Evolutionary conservation across 169 alveolate species (phyloP).

Genomic region (Plasmodium yoelii): DNA sequence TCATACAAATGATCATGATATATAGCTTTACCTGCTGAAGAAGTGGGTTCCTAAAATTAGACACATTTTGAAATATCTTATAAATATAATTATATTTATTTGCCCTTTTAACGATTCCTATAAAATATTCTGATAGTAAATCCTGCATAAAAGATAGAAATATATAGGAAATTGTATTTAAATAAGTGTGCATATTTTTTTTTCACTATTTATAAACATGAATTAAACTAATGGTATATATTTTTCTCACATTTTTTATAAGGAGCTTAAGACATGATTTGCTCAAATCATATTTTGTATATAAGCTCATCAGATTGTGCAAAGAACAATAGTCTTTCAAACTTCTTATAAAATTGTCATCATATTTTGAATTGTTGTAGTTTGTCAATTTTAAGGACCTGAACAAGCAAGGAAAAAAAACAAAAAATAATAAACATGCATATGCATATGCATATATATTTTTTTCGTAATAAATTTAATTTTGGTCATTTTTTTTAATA

Average conservation of each 20-base stretch:
- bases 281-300: slow-evolving; percentile 20
- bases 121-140: not conserved
- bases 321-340: slow-evolving; percentile 32
- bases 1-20: too few relatives aligned
- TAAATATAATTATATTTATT: slow-evolving; percentile 52
- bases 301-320: slow-evolving; percentile 22
- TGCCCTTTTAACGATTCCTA: slow-evolving; percentile 45
- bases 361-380: slow-evolving; percentile 21
- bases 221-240: not conserved
- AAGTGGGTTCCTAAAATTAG: slow-evolving; percentile 5
- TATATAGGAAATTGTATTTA: not conserved
- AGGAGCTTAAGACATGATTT: slow-evolving; percentile 20
- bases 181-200: not conserved
- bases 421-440: not conserved
- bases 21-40: slow-evolving; percentile 23
- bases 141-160: slow-evolving; percentile 10
- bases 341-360: not conserved
- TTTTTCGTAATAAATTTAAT: not conserved
- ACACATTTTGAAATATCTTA: slow-evolving; percentile 23
- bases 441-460: not conserved
- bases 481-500: not conserved
- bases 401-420: slow-evolving; percentile 1
- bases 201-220: not conserved
- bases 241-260: slow-evolving; percentile 11
- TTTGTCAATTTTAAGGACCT: slow-evolving; percentile 27